These are phyloP conservation scores for Volvox reticuliferus DNA, from an alignment of 139 green algal species.

Conservation along the genomic window DNA sequence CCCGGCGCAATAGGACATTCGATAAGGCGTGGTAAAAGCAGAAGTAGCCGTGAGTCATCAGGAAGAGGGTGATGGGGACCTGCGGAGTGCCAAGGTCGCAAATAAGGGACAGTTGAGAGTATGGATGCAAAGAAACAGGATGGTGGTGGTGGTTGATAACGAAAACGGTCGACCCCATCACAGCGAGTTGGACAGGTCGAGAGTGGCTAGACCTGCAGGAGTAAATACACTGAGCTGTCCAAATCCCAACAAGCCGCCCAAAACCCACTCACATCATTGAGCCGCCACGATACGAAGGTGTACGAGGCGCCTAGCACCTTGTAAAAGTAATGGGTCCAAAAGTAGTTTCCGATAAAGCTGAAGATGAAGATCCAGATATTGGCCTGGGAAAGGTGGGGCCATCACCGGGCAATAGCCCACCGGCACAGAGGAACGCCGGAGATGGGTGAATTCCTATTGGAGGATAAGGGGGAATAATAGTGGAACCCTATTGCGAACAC, in stretches of 20 bases:
- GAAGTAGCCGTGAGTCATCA: slow-evolving; percentile 99
- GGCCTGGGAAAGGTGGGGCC: slow-evolving; percentile 67
- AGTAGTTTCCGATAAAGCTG: slow-evolving; percentile 98
- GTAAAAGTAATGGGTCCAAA: slow-evolving; percentile 99
- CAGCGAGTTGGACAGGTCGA: not conserved
- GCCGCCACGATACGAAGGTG: slow-evolving; percentile 87
- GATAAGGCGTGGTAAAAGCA: slow-evolving; percentile 96
- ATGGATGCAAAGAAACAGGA: too few species aligned
- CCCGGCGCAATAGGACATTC: slow-evolving; percentile 90
- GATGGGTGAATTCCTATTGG: too few species aligned
- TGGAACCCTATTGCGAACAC: too few species aligned
- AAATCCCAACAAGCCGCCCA: not conserved
- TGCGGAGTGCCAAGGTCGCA: slow-evolving; percentile 46
- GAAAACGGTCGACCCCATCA: too few species aligned
- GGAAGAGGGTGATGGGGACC: slow-evolving; percentile 94
- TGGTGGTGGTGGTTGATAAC: too few species aligned
- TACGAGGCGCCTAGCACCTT: slow-evolving; percentile 92
- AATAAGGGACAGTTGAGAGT: too few species aligned
- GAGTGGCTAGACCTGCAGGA: not conserved
- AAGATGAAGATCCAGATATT: slow-evolving; percentile 98
- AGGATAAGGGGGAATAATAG: too few species aligned
- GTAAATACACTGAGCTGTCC: not conserved
- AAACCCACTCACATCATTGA: slow-evolving; percentile 80
- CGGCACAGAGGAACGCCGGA: too few species aligned
- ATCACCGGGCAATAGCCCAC: too few species aligned